phyloP scores from a whole-genome alignment of 2,329 filamentous ascomycete species.

The Aspergillus sp. region DNA sequence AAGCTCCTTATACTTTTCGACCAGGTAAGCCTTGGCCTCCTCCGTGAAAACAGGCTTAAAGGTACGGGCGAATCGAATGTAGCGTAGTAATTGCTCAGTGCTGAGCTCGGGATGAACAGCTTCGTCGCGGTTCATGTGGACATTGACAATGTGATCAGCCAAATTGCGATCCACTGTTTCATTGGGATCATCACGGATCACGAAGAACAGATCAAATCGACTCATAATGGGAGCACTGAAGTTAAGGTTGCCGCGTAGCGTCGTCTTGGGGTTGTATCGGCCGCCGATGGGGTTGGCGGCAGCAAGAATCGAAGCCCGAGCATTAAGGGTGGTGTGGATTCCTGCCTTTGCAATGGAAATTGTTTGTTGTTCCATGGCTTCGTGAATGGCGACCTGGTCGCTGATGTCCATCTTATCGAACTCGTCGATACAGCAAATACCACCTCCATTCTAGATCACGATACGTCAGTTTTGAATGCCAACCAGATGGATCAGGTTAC shows the following conservation, averaged over 20 bases:
- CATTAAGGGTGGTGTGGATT: conserved; percentile 96
- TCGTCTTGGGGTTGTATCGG: conserved; percentile 92
- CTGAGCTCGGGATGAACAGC: conserved; percentile 91
- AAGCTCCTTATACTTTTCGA: conserved; percentile 93
- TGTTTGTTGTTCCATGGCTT: conserved; percentile 99
- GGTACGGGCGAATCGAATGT: conserved; percentile 92
- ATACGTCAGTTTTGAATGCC: not conserved
- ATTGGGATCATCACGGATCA: conserved; percentile 95
- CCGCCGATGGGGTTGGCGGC: conserved; percentile 95
- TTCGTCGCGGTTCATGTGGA: conserved; percentile 89
- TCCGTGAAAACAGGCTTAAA: conserved; percentile 92
- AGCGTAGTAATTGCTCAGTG: conserved; percentile 93
- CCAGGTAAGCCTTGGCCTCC: conserved; percentile 80
- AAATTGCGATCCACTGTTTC: conserved; percentile 87
- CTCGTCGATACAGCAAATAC: conserved; percentile 97
- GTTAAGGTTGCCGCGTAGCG: conserved; percentile 92
- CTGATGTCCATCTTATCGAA: conserved; percentile 99
- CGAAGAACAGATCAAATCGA: conserved; percentile 97
- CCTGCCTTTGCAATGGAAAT: conserved; percentile 98
- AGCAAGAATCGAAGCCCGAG: conserved; percentile 89
- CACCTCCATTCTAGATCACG: conserved; percentile 64
- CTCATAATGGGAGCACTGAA: conserved; percentile 99
- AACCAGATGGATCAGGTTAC: conserved; percentile 13
- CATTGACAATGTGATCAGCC: conserved; percentile 89
- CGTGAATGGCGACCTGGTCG: conserved; percentile 98